Base-by-base conservation (phyloP, 768 basidiomycete species). In the Suillus brevipes region DNA sequence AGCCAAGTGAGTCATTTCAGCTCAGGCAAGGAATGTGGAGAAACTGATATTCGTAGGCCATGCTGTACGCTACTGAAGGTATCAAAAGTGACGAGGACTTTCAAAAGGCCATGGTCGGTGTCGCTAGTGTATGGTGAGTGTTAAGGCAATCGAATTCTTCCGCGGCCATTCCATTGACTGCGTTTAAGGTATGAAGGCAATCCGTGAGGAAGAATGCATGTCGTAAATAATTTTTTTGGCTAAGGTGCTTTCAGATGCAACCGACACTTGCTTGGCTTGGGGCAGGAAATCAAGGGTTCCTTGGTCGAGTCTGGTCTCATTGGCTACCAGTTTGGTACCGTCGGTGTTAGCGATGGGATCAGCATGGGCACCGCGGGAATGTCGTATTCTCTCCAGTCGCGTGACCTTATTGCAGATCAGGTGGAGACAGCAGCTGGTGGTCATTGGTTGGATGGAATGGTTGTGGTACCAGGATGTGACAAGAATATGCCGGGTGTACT, bases 401-500 rank as follows among this genome's bases (percentile, higher is more conserved):
- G 97, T 68, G 97, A 99, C 80, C 85, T 99, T 56, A 99, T 99
- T 71, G 97, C 97, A 66, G 97, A 99, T 79, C 89, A 91, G 74
- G 96, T 99, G 23, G 97, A 99, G 80, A 93, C 93, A 13, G 95
- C 94, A 20, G 96, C 91, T 36, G 97, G 92, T 16, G 97, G 97
- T 6, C 97, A 99, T 75, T 97, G 96, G 88, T 86, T 99, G 16
- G 97, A 99, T 72, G 97, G 95, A 47, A 93, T 97, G 91, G 94
- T 98, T 45, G 95, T 94, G 65, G 84, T 99, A 61, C 97, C 97
- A 25, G 97, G 96, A 47, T 99, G 95, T 75, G 97, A 99, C 82
- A 99, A 99, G 81, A 99, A 99, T 80, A 99, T 99, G 97, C 97
- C 97, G n/a, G 97, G 97, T 66, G 96, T 97, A 43, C 82, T 98